phyloP scores from a whole-genome alignment of 805 yeast species.

The Ogataea pini region DNA sequence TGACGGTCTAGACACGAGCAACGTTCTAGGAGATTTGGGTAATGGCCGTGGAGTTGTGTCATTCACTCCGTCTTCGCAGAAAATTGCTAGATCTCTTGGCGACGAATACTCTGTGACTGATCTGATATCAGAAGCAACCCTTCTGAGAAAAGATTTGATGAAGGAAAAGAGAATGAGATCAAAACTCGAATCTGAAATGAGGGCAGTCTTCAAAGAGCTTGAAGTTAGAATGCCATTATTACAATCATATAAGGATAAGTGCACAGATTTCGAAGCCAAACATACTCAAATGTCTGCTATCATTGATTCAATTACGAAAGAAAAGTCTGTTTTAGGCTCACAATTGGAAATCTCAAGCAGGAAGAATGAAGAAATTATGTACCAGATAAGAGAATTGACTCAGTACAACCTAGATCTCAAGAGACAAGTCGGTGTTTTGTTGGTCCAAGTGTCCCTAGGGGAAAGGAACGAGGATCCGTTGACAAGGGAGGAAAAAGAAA shows the following conservation, averaged over 20 bases:
- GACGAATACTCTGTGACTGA: conserved; percentile 64
- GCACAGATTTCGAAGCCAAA: conserved; percentile 56
- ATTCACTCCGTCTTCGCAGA: conserved; percentile 60
- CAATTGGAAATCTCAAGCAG: conserved; percentile 28
- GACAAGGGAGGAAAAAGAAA: conserved; percentile 61
- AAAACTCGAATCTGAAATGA: conserved; percentile 67
- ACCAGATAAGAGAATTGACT: conserved; percentile 49
- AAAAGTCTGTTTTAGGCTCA: conserved; percentile 30
- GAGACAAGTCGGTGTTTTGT: conserved; percentile 73
- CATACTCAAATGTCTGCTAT: conserved; percentile 54
- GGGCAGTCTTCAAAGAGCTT: conserved; percentile 69
- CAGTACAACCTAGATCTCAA: conserved; percentile 72
- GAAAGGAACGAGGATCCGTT: conserved; percentile 61
- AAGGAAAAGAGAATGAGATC: conserved; percentile 73
- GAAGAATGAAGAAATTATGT: conserved; percentile 43
- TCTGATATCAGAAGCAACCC: conserved; percentile 62
- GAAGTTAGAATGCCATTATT: conserved; percentile 79
- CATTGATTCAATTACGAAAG: conserved; percentile 54
- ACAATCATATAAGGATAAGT: conserved; percentile 61
- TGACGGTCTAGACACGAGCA: conserved; percentile 14
- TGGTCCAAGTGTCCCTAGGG: conserved; percentile 64
- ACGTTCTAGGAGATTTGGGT: conserved; percentile 26
- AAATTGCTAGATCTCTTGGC: conserved; percentile 43
- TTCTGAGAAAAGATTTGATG: conserved; percentile 63
- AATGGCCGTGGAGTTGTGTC: conserved; percentile 23